Conservation (phyloP, 2,329 filamentous ascomycete genomes). For the Pestalotiopsis sp. region DNA sequence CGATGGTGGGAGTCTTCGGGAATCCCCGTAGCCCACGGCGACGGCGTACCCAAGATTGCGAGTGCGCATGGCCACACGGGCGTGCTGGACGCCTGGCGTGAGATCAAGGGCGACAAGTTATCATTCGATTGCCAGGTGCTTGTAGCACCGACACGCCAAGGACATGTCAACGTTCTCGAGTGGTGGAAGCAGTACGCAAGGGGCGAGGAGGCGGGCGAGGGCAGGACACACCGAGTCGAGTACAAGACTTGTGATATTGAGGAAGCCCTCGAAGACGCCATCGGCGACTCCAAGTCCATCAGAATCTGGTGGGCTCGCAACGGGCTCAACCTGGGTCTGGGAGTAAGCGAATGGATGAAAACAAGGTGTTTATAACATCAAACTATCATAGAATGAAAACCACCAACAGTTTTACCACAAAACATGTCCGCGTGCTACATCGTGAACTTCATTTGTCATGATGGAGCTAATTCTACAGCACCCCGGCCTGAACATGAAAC, state of each 20-base stretch:
- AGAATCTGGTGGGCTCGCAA: slow-evolving; percentile 87
- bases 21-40: slow-evolving; percentile 77
- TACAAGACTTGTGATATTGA: slow-evolving; percentile 97
- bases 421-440: no score
- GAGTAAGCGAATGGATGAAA: slow-evolving; percentile 89
- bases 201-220: slow-evolving; percentile 53
- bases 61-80: slow-evolving; percentile 82
- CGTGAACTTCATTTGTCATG: no score
- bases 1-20: slow-evolving; percentile 87
- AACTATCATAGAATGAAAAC: no score
- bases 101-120: slow-evolving; percentile 68
- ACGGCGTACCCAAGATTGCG: slow-evolving; percentile 81
- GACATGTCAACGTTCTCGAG: slow-evolving; percentile 80
- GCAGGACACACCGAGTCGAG: slow-evolving; percentile 72
- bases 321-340: slow-evolving; percentile 77
- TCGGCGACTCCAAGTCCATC: slow-evolving; percentile 72
- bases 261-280: slow-evolving; percentile 87
- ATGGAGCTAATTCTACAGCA: no score
- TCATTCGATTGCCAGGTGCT: slow-evolving; percentile 83
- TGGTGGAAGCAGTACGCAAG: slow-evolving; percentile 83
- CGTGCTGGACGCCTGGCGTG: slow-evolving; percentile 82
- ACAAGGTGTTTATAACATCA: slow-evolving; percentile 63
- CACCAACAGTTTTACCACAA: no score
- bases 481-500: no score
- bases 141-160: slow-evolving; percentile 84